A percentile compares a stretch with the other conserved stretches of the same genome.
These are phyloP conservation scores for Cardamine resedifolia DNA, from an alignment of 345 rosid genomes.

Conservation along the genomic window DNA sequence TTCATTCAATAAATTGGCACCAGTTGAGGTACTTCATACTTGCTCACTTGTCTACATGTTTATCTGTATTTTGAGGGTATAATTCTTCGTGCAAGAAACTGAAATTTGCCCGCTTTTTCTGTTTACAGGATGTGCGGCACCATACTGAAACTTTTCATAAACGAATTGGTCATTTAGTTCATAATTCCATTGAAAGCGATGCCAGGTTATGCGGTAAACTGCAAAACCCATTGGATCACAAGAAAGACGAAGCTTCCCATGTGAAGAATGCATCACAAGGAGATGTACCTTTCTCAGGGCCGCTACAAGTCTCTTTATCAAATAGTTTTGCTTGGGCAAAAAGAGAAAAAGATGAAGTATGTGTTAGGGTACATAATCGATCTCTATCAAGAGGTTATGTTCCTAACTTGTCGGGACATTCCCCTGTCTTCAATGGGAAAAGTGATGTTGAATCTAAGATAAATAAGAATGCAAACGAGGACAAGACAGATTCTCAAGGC, in stretches of 20 bases:
- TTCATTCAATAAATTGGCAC: constrained; percentile 65
- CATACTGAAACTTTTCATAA: constrained; percentile 42
- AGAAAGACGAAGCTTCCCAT: constrained; percentile 61
- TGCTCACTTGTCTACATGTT: constrained; percentile 18
- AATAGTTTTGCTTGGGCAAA: constrained; percentile 97
- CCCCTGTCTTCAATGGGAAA: constrained; percentile 44
- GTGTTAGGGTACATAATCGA: constrained; percentile 50
- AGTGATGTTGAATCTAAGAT: constrained; percentile 47
- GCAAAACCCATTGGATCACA: constrained; percentile 47
- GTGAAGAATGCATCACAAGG: constrained; percentile 88
- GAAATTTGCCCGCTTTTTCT: constrained; percentile 2
- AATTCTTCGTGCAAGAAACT: constrained; percentile 19
- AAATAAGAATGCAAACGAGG: constrained; percentile 42
- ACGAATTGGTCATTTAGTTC: constrained; percentile 37
- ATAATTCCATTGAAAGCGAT: constrained; percentile 34
- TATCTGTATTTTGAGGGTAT: constrained; percentile 1
- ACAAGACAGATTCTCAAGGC: constrained; percentile 51
- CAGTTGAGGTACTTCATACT: constrained; percentile 58
- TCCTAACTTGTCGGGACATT: constrained; percentile 50
- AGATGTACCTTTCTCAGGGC: constrained; percentile 87
- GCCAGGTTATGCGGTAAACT: constrained; percentile 44
- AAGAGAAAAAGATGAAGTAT: constrained; percentile 62
- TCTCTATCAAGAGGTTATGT: constrained; percentile 66
- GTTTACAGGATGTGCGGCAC: constrained; percentile 56
- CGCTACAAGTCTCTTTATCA: constrained; percentile 76